Base-by-base conservation (phyloP, 345 rosid genomes). In the Brassica cretica region DNA sequence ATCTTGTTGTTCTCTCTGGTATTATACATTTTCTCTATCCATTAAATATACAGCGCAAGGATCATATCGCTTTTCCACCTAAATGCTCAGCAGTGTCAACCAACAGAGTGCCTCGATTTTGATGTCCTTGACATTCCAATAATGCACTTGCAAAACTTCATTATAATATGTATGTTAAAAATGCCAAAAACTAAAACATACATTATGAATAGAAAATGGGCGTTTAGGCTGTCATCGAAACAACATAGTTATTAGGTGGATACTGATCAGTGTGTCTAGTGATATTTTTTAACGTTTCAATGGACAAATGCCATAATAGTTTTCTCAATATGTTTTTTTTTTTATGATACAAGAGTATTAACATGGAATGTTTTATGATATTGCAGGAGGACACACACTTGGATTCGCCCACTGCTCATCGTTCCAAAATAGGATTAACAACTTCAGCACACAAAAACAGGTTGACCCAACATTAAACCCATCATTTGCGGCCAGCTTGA, bases 361-460 rank as follows among this genome's bases (percentile, higher is more conserved):
- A 53, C 56, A 24, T 3, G 29, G 30, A 67, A 58, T 44, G 18
- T 60, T 30, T 3, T 8, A 61, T 41, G n/a, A 16, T 25, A 19
- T 67, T 6, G 32, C 21, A 88, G 97, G 97, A 68, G 95, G 98
- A 5, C 98, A 94, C 78, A 90, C 93, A 1, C 87, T 94, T 6
- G 97, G 98, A 49, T 94, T 94, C 63, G 77, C 98, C 0, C 97
- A 92, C 73, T 92, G 98, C 76, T 94, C 92, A 19, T 92, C 97
- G 0, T 94, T 94, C 79, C 89, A 88, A 70, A 87, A 86, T 83
- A 86, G 97, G 81, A 88, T 94, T 75, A 92, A 88, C 86, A 92
- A 80, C 69, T 94, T 94, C 92, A 84, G 83, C 33, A 49, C 88
- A 29, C 83, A 78, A 14, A 62, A 72, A 0, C 85, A 89, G 78